These are phyloP conservation scores for Rutstroemia sp. DNA, from an alignment of 2,329 filamentous ascomycete species.

Conservation along the genomic window DNA sequence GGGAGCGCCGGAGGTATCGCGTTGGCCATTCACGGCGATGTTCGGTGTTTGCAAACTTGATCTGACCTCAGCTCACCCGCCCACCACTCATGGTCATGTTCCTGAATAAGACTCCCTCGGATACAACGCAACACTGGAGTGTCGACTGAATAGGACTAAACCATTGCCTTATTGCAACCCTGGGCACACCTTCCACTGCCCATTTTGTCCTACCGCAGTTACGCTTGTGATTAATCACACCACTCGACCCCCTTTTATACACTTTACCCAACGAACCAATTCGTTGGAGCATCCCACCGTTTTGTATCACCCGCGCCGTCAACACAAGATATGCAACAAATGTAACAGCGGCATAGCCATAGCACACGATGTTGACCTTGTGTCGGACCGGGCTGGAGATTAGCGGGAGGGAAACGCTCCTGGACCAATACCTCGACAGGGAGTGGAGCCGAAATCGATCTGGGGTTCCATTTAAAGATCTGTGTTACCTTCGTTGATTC, in stretches of 20 bases:
- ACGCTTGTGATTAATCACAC: not conserved
- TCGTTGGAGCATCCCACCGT: not conserved
- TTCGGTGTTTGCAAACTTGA: too few species aligned
- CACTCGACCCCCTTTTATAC: not conserved
- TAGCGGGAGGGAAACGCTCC: not conserved
- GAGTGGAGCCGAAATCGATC: not conserved
- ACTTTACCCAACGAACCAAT: not conserved
- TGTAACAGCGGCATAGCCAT: not conserved
- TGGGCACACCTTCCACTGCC: not conserved
- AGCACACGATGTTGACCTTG: not conserved
- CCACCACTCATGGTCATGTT: too few species aligned
- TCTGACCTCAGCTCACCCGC: too few species aligned
- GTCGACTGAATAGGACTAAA: too few species aligned
- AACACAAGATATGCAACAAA: not conserved
- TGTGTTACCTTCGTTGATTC: not conserved
- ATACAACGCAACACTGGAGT: too few species aligned
- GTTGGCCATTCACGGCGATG: too few species aligned
- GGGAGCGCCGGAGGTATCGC: too few species aligned
- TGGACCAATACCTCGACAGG: not conserved
- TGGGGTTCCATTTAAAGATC: not conserved
- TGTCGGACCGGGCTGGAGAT: not conserved
- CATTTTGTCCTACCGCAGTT: not conserved
- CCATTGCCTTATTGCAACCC: too few species aligned
- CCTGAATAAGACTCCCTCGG: too few species aligned
- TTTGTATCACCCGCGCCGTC: not conserved